Evolutionary conservation across 345 rosid genomes (phyloP).

Genomic region (Eucalyptus sideroxylon): DNA sequence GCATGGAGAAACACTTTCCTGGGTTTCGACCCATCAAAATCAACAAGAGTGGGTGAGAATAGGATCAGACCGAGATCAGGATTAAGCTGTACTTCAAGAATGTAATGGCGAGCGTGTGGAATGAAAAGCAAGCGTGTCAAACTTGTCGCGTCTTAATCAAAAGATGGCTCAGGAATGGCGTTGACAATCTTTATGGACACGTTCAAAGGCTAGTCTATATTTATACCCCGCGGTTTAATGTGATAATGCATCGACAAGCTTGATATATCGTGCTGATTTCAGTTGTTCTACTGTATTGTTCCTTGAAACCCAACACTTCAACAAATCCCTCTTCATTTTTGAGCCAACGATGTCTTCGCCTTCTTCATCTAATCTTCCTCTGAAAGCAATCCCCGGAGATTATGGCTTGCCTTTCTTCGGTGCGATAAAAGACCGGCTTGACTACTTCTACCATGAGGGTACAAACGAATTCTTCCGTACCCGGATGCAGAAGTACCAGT

Average conservation of each 20-base stretch:
- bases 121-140: background rate
- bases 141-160: background rate
- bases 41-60: background rate
- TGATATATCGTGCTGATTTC: background rate
- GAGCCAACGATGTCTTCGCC: background rate
- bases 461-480: constrained; percentile 4
- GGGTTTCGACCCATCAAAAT: background rate
- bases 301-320: background rate
- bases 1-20: background rate
- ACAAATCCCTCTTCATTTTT: background rate
- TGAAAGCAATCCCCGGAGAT: constrained; percentile 1
- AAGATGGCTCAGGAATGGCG: background rate
- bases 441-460: constrained; percentile 16
- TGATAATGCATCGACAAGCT: background rate
- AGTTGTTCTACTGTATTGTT: background rate
- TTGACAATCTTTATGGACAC: background rate
- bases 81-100: background rate
- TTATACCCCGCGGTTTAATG: background rate
- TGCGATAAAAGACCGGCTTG: constrained; percentile 7
- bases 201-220: background rate
- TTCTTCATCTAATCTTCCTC: background rate
- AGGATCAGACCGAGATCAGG: background rate
- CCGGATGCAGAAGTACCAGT: background rate
- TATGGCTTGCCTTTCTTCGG: constrained; percentile 11
- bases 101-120: background rate